A percentile compares a stretch with the other conserved stretches of the same genome.
Conservation (phyloP, 139 green algal species). For the Zygnema cylindricum region DNA sequence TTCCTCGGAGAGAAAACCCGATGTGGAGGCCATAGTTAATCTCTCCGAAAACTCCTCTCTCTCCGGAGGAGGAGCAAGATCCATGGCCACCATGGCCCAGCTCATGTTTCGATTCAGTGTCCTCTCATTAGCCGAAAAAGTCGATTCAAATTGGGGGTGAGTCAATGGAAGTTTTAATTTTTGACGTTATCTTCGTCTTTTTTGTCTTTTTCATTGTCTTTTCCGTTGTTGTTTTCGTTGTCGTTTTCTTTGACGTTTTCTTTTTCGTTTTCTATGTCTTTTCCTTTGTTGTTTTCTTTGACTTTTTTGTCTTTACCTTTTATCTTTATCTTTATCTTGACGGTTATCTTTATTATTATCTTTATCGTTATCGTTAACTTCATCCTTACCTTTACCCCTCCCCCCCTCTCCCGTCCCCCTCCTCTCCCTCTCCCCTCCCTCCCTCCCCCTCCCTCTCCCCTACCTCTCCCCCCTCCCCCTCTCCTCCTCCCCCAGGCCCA, state of each 20-base stretch:
- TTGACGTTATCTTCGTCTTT: too few relatives aligned
- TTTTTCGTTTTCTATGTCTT: too few relatives aligned
- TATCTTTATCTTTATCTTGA: too few relatives aligned
- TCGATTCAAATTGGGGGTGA: not conserved
- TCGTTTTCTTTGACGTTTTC: too few relatives aligned
- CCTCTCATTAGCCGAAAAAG: not conserved
- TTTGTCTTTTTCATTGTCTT: too few relatives aligned
- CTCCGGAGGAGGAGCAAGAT: not conserved
- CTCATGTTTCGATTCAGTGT: not conserved
- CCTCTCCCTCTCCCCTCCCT: not conserved
- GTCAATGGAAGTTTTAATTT: too few relatives aligned
- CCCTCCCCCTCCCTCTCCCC: not conserved
- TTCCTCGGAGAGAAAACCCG: not conserved
- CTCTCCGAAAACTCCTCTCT: not conserved
- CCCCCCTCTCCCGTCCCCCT: not conserved
- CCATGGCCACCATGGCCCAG: not conserved
- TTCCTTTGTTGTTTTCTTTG: too few relatives aligned
- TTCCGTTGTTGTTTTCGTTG: too few relatives aligned
- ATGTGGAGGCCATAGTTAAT: not conserved
- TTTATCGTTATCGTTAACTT: too few relatives aligned
- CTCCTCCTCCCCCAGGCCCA: not conserved
- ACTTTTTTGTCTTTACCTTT: too few relatives aligned
- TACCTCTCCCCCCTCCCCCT: not conserved
- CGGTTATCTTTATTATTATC: too few relatives aligned
- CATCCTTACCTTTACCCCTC: not conserved